A percentile compares a stretch with the other conserved stretches of the same genome.
Conservation (phyloP, 305 asterid genomes). For the Fraxinus ornus region DNA sequence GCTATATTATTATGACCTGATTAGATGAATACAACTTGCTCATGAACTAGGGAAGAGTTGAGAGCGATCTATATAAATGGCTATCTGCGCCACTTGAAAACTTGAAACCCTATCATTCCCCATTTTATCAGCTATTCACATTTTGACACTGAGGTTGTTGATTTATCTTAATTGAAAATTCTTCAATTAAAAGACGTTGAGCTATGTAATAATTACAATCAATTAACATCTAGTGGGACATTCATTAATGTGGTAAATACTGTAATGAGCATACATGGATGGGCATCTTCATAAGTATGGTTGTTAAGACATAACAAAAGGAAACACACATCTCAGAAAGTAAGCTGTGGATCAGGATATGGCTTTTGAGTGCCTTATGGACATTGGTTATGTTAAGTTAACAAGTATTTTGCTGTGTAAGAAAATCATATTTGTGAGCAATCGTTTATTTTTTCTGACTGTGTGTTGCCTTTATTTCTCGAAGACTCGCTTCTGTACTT, state of each 20-base stretch:
- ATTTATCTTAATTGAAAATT: background rate
- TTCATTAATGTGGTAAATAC: background rate
- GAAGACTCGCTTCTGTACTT: conserved; percentile 41
- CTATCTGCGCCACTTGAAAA: background rate
- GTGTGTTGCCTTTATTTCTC: conserved; percentile 11
- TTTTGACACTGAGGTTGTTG: background rate
- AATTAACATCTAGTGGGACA: background rate
- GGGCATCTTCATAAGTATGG: background rate
- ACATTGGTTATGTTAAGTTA: background rate
- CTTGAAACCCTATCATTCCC: background rate
- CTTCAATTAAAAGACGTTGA: background rate
- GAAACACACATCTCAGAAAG: background rate
- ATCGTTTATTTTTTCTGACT: conserved; percentile 18
- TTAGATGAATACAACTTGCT: background rate
- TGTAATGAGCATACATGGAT: background rate
- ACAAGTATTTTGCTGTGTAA: background rate
- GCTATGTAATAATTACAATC: background rate
- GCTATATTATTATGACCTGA: background rate
- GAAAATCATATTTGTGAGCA: background rate
- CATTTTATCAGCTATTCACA: background rate
- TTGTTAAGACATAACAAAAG: background rate
- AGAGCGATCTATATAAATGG: background rate
- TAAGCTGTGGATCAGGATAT: background rate
- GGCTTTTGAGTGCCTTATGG: background rate
- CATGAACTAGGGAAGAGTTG: background rate